Evolutionary conservation across 2,329 filamentous ascomycete species (phyloP), one percentile per base, ranked within the genome.

Genomic region (Pseudopithomyces chartarum): DNA sequence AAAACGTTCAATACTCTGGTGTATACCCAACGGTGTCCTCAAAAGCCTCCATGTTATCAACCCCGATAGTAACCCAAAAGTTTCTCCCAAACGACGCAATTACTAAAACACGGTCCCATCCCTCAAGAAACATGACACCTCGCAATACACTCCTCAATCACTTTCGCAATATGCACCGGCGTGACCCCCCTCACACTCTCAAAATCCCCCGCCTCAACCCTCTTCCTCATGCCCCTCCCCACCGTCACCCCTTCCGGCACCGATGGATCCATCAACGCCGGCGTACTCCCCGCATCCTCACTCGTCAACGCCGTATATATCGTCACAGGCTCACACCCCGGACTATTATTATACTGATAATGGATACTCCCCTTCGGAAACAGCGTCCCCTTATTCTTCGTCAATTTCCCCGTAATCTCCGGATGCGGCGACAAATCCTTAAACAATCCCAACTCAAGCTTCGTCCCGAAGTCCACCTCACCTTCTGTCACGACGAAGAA

Each of bases 341-440:
- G 36, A 2, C 17, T 39, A 22, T 70, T 61, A 61, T 80, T 79
- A 67, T 79, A 74, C 54, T 79, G 74, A 59, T 68, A 79, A 61
- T 80, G 78, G n/a, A 79, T 73, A 32, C 62, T 64, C 20, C 77
- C 77, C 59, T 68, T 64, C 19, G 76, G 76, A 61, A 78, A 76
- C 20, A 78, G 63, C 52, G 76, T 77, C 45, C 71, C 75, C 45
- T 75, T 73, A 61, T 73, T 76, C 46, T 71, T 69, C 26, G 60
- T 64, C 17, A 79, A 65, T 0, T 68, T 73, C 2, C 73, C 68
- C 23, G 62, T 65, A 57, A 78, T 68, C 43, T 76, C 73, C 6
- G 67, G 66, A 29, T 53, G 57, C 2, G 63, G 64, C 0, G 58
- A 61, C 15, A 57, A 49, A 6, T 46, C 38, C 13, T 62, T 56